A percentile compares a stretch with the other conserved stretches of the same genome.
Evolutionary conservation across 163 green algal species (phyloP).

Genomic region (Coccomyxa subellipsoidea): DNA sequence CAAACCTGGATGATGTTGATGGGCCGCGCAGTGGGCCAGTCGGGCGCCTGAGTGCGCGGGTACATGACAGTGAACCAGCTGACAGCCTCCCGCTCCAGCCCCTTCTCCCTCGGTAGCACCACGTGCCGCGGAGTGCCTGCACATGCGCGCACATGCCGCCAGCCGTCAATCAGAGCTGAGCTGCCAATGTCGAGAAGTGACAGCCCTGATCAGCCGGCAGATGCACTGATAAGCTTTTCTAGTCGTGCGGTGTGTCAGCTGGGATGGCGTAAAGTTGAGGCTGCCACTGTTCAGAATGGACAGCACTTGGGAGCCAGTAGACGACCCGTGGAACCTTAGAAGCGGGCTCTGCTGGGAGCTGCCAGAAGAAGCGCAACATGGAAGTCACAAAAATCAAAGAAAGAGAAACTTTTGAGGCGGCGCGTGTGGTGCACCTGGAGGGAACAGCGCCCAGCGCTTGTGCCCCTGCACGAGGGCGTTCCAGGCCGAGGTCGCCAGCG

Average conservation of each 20-base stretch:
- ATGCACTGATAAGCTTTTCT: too few species aligned
- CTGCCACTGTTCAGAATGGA: too few species aligned
- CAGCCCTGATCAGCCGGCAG: too few species aligned
- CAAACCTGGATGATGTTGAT: slow-evolving; percentile 69
- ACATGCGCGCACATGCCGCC: background rate
- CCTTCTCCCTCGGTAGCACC: slow-evolving; percentile 54
- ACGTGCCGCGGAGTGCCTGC: slow-evolving; percentile 20
- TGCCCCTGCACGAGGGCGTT: slow-evolving; percentile 76
- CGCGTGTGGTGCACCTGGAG: slow-evolving; percentile 28
- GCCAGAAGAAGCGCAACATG: too few species aligned
- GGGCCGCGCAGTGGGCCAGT: slow-evolving; percentile 61
- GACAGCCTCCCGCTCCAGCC: slow-evolving; percentile 74
- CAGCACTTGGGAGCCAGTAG: too few species aligned
- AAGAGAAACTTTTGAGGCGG: too few species aligned
- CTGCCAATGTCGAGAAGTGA: too few species aligned
- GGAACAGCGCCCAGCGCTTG: slow-evolving; percentile 91
- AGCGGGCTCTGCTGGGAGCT: too few species aligned
- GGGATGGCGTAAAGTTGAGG: too few species aligned
- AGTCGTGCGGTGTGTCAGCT: too few species aligned
- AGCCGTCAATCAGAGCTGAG: background rate
- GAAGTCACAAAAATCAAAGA: too few species aligned
- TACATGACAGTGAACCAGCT: slow-evolving; percentile 83
- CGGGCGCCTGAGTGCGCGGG: slow-evolving; percentile 54
- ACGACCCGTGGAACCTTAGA: too few species aligned
- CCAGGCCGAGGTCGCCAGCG: slow-evolving; percentile 84